phyloP scores from a whole-genome alignment of 2,329 filamentous ascomycete genomes.

The Aspergillus udagawae region DNA sequence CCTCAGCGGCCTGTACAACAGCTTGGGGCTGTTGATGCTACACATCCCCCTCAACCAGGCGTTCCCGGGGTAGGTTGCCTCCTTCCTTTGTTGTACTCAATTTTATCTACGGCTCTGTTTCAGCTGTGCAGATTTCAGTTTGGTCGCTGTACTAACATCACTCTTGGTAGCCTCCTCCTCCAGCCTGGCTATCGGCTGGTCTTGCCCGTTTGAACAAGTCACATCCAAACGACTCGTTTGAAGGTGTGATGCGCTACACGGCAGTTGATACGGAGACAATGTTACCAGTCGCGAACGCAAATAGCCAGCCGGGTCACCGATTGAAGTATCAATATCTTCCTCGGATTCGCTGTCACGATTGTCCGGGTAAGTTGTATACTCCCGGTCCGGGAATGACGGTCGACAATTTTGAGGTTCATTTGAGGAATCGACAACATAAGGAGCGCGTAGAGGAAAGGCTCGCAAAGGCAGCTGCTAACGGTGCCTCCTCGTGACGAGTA shows the following conservation, averaged over 20 bases:
- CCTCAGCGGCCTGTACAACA: conserved; percentile 29
- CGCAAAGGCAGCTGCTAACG: conserved; percentile 19
- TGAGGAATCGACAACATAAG: conserved; percentile 78
- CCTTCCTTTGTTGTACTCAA: conserved; percentile 8
- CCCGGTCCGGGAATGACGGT: conserved; percentile 80
- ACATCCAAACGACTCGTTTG: conserved; percentile 80
- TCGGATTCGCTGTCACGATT: conserved; percentile 86
- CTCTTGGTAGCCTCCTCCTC: conserved; percentile 66
- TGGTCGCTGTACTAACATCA: conserved; percentile 1
- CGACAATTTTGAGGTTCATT: conserved; percentile 87
- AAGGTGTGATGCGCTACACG: conserved; percentile 86
- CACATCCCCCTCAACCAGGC: conserved; percentile 39
- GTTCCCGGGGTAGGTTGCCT: conserved; percentile 43
- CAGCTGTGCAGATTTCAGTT: conserved; percentile 5
- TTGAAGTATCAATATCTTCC: conserved; percentile 80
- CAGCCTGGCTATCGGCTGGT: conserved; percentile 75
- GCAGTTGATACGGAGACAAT: conserved; percentile 71
- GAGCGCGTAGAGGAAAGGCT: conserved; percentile 61
- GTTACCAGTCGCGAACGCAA: conserved; percentile 54
- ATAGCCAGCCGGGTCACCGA: conserved; percentile 53
- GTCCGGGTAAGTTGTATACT: conserved; percentile 89
- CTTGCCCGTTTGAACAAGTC: conserved; percentile 65
- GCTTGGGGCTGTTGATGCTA: conserved; percentile 44
- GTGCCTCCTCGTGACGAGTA: conserved; percentile 12
- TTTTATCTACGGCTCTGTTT: no score